Evolutionary conservation across 2,329 filamentous ascomycete genomes (phyloP).

Genomic region (Dactylonectria macrodidyma): DNA sequence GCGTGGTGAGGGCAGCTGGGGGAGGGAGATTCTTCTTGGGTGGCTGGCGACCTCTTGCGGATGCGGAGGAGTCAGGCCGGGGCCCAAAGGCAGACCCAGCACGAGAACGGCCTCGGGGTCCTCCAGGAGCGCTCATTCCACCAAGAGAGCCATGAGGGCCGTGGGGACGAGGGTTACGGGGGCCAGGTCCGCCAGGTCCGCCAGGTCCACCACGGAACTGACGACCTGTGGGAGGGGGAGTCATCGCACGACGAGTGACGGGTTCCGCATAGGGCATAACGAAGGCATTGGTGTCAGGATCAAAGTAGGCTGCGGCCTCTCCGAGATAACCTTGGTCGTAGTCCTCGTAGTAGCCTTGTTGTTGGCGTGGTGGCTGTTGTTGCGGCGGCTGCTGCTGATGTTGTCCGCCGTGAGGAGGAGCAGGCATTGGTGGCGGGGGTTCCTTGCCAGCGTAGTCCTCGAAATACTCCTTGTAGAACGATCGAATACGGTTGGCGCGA

Average conservation of each 20-base stretch:
- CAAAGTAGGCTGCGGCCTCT: slow-evolving; percentile 76
- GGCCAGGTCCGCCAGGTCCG: slow-evolving; percentile 43
- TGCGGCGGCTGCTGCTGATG: no score
- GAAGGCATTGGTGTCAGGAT: slow-evolving; percentile 78
- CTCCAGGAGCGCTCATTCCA: slow-evolving; percentile 62
- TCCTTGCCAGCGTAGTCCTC: slow-evolving; percentile 77
- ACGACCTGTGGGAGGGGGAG: slow-evolving; percentile 80
- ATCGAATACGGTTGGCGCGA: slow-evolving; percentile 95
- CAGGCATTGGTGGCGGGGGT: slow-evolving; percentile 58
- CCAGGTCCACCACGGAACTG: slow-evolving; percentile 55
- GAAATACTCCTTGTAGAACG: slow-evolving; percentile 99
- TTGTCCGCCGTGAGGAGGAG: slow-evolving; percentile 40
- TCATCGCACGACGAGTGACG: slow-evolving; percentile 92
- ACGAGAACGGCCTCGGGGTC: slow-evolving; percentile 66
- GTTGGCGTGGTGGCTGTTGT: no score
- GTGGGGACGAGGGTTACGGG: slow-evolving; percentile 50
- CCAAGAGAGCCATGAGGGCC: slow-evolving; percentile 65
- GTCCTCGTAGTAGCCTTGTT: slow-evolving; percentile 77
- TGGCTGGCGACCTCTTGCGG: slow-evolving; percentile 57
- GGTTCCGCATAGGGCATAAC: slow-evolving; percentile 89
- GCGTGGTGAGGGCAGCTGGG: slow-evolving; percentile 78
- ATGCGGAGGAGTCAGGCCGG: slow-evolving; percentile 77
- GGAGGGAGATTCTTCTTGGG: slow-evolving; percentile 73
- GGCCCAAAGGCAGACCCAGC: slow-evolving; percentile 66
- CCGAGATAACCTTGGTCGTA: slow-evolving; percentile 79